These are phyloP conservation scores for Botrytis hyacinthi DNA, from an alignment of 2,329 filamentous ascomycete genomes.

Conservation along the genomic window DNA sequence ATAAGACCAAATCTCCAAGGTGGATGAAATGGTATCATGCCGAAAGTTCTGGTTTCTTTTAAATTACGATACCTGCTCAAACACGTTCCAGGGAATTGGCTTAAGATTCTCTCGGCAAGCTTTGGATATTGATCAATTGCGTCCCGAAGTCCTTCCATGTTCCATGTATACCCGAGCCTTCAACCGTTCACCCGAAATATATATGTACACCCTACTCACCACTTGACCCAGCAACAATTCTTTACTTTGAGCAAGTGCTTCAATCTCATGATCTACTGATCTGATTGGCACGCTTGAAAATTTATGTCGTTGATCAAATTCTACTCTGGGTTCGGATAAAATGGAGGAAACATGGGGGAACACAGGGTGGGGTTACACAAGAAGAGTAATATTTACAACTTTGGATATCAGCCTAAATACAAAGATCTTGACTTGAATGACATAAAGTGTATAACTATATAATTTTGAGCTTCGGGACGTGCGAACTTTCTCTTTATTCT, in stretches of 20 bases:
- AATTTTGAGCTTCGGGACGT: background rate
- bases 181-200: background rate
- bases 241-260: background rate
- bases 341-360: background rate
- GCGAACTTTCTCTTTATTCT: background rate
- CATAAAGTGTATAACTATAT: background rate
- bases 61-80: background rate
- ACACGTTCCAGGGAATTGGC: background rate
- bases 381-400: constrained; percentile 8
- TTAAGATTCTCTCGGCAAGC: background rate
- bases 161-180: background rate
- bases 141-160: background rate
- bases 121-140: background rate
- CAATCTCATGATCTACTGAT: background rate
- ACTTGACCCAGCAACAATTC: background rate
- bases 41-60: background rate
- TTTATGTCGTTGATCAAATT: background rate
- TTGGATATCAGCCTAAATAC: constrained; percentile 18
- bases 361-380: constrained; percentile 10
- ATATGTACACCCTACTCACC: background rate
- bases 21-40: background rate
- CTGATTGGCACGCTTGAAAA: constrained; percentile 9
- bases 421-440: background rate
- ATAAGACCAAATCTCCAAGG: background rate
- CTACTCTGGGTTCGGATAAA: constrained; percentile 8